These are phyloP conservation scores for Ilyonectria sp. DNA, from an alignment of 2,329 filamentous ascomycete genomes.

Conservation along the genomic window DNA sequence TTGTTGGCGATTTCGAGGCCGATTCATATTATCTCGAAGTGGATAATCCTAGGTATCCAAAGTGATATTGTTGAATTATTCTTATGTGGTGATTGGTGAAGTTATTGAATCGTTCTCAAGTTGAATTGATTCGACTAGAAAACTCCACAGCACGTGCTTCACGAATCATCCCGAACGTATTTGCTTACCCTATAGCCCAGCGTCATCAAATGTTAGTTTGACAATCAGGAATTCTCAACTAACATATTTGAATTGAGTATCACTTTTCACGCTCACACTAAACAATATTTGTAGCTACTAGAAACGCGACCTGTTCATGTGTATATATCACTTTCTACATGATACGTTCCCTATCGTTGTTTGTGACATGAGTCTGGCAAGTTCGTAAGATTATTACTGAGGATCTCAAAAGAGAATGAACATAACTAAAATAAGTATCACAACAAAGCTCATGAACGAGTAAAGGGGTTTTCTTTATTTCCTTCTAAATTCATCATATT, in stretches of 20 bases:
- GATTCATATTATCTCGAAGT: constrained; percentile 45
- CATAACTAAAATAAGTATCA: too few species aligned
- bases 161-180: not conserved
- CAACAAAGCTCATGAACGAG: too few species aligned
- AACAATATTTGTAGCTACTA: too few species aligned
- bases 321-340: too few species aligned
- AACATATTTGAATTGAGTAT: not conserved
- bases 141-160: not conserved
- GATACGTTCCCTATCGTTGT: too few species aligned
- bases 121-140: not conserved
- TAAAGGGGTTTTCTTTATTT: too few species aligned
- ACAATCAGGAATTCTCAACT: not conserved
- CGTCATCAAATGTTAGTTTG: not conserved
- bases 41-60: not conserved
- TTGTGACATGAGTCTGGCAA: too few species aligned
- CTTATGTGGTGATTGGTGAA: not conserved
- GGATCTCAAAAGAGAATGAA: too few species aligned
- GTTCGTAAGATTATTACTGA: too few species aligned
- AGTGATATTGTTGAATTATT: not conserved
- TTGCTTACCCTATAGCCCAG: not conserved
- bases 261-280: too few species aligned
- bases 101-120: not conserved
- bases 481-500: too few species aligned
- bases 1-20: constrained; percentile 53
- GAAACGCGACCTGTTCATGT: too few species aligned